These are phyloP conservation scores for Aspergillus unguis DNA, from an alignment of 2,329 filamentous ascomycete genomes.

Conservation along the genomic window DNA sequence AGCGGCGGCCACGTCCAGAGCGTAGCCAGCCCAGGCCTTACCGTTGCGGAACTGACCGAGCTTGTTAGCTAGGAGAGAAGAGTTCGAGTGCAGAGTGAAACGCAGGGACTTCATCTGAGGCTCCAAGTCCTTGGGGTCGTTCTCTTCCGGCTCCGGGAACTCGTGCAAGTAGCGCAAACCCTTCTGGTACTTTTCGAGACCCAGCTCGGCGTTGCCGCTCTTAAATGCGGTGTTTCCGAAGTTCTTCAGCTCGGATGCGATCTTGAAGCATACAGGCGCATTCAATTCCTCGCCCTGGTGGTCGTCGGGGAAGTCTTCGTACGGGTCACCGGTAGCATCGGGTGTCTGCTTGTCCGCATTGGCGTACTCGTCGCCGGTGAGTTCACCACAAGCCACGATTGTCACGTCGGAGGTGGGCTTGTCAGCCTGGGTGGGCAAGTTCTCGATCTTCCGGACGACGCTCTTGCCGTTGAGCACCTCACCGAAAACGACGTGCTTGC, in stretches of 20 bases:
- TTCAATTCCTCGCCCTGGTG: slow-evolving; percentile 60
- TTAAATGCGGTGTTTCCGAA: slow-evolving; percentile 95
- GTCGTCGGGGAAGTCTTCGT: slow-evolving; percentile 96
- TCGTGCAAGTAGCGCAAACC: slow-evolving; percentile 84
- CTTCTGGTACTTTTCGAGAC: slow-evolving; percentile 91
- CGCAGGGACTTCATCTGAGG: slow-evolving; percentile 68
- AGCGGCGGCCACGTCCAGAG: slow-evolving; percentile 60
- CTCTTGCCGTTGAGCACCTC: slow-evolving; percentile 92
- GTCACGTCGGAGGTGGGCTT: slow-evolving; percentile 71
- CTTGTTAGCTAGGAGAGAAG: slow-evolving; percentile 81
- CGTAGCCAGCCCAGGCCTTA: slow-evolving; percentile 66
- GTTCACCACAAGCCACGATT: slow-evolving; percentile 82
- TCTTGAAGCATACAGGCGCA: slow-evolving; percentile 67
- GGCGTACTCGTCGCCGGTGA: slow-evolving; percentile 67
- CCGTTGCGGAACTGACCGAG: slow-evolving; percentile 68
- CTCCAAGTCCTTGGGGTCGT: slow-evolving; percentile 66
- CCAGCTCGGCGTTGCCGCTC: slow-evolving; percentile 64
- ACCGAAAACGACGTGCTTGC: slow-evolving; percentile 96
- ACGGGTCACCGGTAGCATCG: slow-evolving; percentile 81
- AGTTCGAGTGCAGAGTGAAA: slow-evolving; percentile 84
- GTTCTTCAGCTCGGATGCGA: slow-evolving; percentile 81
- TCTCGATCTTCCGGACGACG: slow-evolving; percentile 84
- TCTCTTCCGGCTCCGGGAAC: slow-evolving; percentile 67
- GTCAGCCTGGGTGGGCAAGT: slow-evolving; percentile 71
- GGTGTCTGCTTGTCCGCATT: slow-evolving; percentile 65